Evolutionary conservation across 495 filamentous ascomycete genomes (phyloP).

Genomic region (Opeltia flavorubescens): DNA sequence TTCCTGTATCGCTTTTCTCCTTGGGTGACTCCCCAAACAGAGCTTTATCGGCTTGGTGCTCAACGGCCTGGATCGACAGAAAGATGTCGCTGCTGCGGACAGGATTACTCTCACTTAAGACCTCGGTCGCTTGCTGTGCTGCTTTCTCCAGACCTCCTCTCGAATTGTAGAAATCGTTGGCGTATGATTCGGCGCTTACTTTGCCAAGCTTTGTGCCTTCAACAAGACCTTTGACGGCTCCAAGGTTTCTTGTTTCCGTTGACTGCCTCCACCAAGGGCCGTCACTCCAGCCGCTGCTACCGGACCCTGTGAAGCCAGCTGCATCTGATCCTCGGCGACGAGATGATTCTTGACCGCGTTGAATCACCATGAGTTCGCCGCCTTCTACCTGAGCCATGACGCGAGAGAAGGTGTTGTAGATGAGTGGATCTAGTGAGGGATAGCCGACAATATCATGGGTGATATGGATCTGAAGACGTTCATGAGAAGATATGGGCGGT

Average conservation of each 20-base stretch:
- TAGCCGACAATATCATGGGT: conserved; percentile 92
- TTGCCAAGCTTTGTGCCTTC: conserved; percentile 84
- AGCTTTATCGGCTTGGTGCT: conserved; percentile 41
- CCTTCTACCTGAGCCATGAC: conserved; percentile 99
- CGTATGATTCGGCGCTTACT: conserved; percentile 76
- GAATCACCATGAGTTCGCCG: conserved; percentile 90
- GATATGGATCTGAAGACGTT: conserved; percentile 94
- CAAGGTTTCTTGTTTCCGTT: conserved; percentile 57
- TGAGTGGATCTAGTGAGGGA: conserved; percentile 83
- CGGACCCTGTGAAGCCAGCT: conserved; percentile 39
- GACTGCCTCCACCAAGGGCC: conserved; percentile 90
- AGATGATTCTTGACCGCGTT: conserved; percentile 75
- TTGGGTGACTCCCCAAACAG: conserved; percentile 49
- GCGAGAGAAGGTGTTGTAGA: conserved; percentile 83
- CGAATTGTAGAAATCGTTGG: conserved; percentile 63
- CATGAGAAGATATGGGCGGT: conserved; percentile 92
- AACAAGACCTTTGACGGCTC: conserved; percentile 60
- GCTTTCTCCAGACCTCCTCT: conserved; percentile 70
- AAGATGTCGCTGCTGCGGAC: conserved; percentile 89
- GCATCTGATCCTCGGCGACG: conserved; percentile 47
- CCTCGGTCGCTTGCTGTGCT: conserved; percentile 58
- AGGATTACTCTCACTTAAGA: conserved; percentile 69
- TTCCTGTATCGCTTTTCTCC: conserved; percentile 36
- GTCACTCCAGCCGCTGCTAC: conserved; percentile 60
- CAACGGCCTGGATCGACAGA: conserved; percentile 79